These are phyloP conservation scores for Lactifluus hygrophoroides DNA, from an alignment of 768 basidiomycete species.

Conservation along the genomic window DNA sequence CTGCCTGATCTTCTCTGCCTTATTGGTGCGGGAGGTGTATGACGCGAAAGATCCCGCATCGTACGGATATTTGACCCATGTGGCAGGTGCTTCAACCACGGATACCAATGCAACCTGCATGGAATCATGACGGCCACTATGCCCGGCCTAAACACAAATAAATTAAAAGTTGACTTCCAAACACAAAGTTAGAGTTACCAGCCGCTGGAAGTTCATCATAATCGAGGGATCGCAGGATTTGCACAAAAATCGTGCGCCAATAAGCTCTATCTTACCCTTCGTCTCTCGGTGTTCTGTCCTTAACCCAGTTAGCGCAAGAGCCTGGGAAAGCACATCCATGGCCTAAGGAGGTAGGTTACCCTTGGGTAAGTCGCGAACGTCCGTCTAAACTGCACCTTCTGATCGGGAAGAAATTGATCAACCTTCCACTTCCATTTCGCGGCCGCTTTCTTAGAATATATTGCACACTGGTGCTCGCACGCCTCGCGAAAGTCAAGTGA, in stretches of 20 bases:
- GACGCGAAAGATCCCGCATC: not conserved
- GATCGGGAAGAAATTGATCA: constrained; percentile 48
- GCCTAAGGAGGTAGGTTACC: constrained; percentile 7
- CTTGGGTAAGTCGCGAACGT: not conserved
- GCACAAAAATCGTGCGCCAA: constrained; percentile 7
- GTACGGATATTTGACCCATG: not conserved
- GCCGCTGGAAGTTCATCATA: constrained; percentile 15
- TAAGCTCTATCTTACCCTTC: not conserved
- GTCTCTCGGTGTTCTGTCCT: constrained; percentile 4
- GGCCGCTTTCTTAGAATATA: constrained; percentile 23
- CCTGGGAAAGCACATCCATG: constrained; percentile 11
- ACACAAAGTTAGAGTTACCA: constrained; percentile 1
- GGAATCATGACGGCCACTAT: constrained; percentile 14
- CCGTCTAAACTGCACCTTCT: constrained; percentile 34
- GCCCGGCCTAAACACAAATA: not conserved
- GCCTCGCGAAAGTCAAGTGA: constrained; percentile 51
- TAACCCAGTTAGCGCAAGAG: not conserved
- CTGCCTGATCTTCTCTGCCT: constrained; percentile 2
- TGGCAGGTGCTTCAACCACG: not conserved
- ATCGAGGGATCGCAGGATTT: constrained; percentile 10
- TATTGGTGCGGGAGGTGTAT: not conserved
- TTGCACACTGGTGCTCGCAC: constrained; percentile 50
- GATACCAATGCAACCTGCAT: constrained; percentile 4
- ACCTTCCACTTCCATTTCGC: constrained; percentile 37
- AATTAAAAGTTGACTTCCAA: not conserved